phyloP scores from a whole-genome alignment of 1,284 basidiomycete species.

The Ceratobasidium sp. region DNA sequence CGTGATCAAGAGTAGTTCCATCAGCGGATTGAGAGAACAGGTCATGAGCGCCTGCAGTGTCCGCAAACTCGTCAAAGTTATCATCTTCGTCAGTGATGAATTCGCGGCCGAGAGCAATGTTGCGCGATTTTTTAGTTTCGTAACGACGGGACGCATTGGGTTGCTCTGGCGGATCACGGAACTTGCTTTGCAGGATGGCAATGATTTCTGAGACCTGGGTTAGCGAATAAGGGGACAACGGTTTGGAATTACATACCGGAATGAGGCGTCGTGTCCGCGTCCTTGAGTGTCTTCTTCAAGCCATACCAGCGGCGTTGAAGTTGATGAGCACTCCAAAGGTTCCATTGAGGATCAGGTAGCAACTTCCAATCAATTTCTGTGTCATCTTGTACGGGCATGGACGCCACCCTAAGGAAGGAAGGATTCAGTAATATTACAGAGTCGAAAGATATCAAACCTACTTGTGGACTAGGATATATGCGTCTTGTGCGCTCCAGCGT shows the following conservation, averaged over 20 bases:
- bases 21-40: constrained; percentile 21
- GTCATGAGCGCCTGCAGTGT: neutral
- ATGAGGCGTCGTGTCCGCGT: constrained; percentile 76
- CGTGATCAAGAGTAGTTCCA: constrained; percentile 17
- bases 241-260: constrained; percentile 57
- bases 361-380: constrained; percentile 85
- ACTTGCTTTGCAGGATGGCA: constrained; percentile 62
- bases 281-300: constrained; percentile 75
- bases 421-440: constrained; percentile 11
- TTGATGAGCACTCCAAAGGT: constrained; percentile 78
- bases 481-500: constrained; percentile 76
- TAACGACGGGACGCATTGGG: constrained; percentile 31
- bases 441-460: constrained; percentile 49
- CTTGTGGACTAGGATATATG: constrained; percentile 81
- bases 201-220: constrained; percentile 64
- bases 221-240: constrained; percentile 12
- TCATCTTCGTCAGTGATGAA: constrained; percentile 29
- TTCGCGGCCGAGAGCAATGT: constrained; percentile 23
- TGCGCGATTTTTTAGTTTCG: constrained; percentile 29
- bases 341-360: constrained; percentile 74
- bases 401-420: constrained; percentile 62
- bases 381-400: constrained; percentile 74
- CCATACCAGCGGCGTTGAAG: constrained; percentile 78
- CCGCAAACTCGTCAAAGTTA: constrained; percentile 27
- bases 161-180: constrained; percentile 29